Conservation (phyloP, 208 protist species). For the Vickermania ingenoplastis region DNA sequence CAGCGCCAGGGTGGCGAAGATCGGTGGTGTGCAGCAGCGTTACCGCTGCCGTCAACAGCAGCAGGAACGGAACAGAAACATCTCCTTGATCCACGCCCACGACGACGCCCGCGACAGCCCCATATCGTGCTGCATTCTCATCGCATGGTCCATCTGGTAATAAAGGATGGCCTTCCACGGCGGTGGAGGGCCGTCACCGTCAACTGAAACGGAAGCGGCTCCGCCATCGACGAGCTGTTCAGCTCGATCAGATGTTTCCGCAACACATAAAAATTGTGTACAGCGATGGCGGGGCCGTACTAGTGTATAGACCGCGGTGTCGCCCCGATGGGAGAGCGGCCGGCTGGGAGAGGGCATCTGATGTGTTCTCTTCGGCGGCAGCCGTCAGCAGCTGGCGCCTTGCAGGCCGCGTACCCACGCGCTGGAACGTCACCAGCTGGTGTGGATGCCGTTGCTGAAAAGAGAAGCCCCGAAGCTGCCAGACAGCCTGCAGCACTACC, state of each 20-base stretch:
- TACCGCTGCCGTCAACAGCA: constrained; percentile 91
- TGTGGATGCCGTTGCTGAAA: not conserved
- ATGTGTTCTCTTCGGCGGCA: no score
- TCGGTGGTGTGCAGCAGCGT: constrained; percentile 94
- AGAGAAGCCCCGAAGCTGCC: not conserved
- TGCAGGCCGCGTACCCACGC: no score
- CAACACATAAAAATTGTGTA: constrained; percentile 94
- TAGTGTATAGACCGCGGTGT: no score
- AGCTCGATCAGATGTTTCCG: constrained; percentile 69
- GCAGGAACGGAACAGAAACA: constrained; percentile 91
- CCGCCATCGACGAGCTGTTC: constrained; percentile 59
- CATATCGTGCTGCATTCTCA: constrained; percentile 55
- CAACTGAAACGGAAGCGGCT: constrained; percentile 44
- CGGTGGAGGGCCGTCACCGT: constrained; percentile 26
- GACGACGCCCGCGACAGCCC: constrained; percentile 45
- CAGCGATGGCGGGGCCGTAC: constrained; percentile 88
- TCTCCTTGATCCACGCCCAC: constrained; percentile 83
- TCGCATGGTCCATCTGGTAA: constrained; percentile 72
- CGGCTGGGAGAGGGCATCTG: no score
- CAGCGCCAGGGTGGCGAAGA: constrained; percentile 99
- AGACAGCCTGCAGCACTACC: not conserved
- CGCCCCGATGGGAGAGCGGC: no score
- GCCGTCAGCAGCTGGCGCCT: no score
- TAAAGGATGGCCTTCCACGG: constrained; percentile 65
- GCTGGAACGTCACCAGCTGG: no score